Percentiles rank a stretch among this genome's conserved stretches.
These are phyloP conservation scores for Pythium oligandrum DNA, from an alignment of 352 stramenopile species.

Conservation along the genomic window DNA sequence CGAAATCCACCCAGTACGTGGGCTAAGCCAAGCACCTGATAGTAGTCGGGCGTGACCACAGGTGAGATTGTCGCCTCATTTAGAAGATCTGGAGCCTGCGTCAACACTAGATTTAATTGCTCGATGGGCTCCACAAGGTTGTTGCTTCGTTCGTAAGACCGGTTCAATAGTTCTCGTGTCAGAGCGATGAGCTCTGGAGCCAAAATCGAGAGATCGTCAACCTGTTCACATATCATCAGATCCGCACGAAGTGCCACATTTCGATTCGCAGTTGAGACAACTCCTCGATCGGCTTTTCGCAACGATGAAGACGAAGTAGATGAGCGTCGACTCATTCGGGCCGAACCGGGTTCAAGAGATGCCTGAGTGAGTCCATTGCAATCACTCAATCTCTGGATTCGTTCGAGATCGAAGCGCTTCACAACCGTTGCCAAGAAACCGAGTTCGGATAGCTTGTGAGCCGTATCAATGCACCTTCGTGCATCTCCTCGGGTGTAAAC, in stretches of 20 bases:
- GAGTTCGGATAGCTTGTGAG: neutral
- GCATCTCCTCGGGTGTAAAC: slow-evolving; percentile 30
- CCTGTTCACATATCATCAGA: neutral
- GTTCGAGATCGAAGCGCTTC: neutral
- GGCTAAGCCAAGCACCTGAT: slow-evolving; percentile 28
- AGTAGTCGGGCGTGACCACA: slow-evolving; percentile 16
- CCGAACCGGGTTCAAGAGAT: neutral
- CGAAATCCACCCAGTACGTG: slow-evolving; percentile 45
- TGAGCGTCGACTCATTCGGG: neutral
- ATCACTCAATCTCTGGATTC: neutral
- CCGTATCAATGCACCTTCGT: slow-evolving; percentile 22
- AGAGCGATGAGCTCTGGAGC: slow-evolving; percentile 13
- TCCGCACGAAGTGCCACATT: no score
- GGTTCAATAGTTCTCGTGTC: slow-evolving; percentile 6
- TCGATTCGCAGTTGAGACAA: neutral
- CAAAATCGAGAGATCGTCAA: slow-evolving; percentile 2
- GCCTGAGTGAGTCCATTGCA: neutral
- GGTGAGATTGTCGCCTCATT: neutral
- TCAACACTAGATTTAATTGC: slow-evolving; percentile 6
- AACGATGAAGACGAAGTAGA: neutral
- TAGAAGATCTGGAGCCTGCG: slow-evolving; percentile 19
- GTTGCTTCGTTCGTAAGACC: neutral
- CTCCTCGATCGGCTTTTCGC: neutral
- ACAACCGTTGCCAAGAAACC: neutral
- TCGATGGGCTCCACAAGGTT: neutral